Evolutionary conservation across 75 land plant genomes (phyloP).

Genomic region (Pinus taeda): DNA sequence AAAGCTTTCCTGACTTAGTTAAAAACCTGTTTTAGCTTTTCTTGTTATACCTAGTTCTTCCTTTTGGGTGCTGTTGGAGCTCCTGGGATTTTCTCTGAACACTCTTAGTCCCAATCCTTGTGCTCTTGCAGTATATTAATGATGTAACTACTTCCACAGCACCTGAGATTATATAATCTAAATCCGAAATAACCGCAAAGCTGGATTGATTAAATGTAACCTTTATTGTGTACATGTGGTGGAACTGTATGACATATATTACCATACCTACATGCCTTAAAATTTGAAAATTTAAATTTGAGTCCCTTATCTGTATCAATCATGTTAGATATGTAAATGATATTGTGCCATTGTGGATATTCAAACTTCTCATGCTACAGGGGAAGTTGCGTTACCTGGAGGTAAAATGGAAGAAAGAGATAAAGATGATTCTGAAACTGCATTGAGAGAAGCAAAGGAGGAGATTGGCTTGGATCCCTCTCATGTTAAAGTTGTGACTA

Average conservation of each 20-base stretch:
- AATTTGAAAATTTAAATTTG: background rate
- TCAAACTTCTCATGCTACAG: slow-evolving; percentile 30
- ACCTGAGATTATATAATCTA: too few species aligned
- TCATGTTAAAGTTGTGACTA: slow-evolving; percentile 61
- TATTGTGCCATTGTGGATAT: background rate
- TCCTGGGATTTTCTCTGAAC: too few species aligned
- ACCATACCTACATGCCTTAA: background rate
- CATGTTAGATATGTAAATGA: background rate
- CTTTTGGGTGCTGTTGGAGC: too few species aligned
- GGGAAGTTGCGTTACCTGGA: slow-evolving; percentile 94
- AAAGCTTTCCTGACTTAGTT: too few species aligned
- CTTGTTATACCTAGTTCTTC: too few species aligned
- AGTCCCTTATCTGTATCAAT: background rate
- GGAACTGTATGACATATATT: background rate
- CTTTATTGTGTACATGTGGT: background rate
- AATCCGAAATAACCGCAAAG: too few species aligned
- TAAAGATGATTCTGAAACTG: slow-evolving; percentile 73
- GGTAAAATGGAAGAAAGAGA: slow-evolving; percentile 90
- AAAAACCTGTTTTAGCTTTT: too few species aligned
- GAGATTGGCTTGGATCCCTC: slow-evolving; percentile 95
- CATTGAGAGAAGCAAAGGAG: slow-evolving; percentile 87
- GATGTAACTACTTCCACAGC: too few species aligned
- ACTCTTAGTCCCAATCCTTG: too few species aligned
- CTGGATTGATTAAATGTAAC: too few species aligned
- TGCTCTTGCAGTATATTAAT: too few species aligned